Conservation (phyloP, 768 basidiomycete genomes). For the Suillus lakei region DNA sequence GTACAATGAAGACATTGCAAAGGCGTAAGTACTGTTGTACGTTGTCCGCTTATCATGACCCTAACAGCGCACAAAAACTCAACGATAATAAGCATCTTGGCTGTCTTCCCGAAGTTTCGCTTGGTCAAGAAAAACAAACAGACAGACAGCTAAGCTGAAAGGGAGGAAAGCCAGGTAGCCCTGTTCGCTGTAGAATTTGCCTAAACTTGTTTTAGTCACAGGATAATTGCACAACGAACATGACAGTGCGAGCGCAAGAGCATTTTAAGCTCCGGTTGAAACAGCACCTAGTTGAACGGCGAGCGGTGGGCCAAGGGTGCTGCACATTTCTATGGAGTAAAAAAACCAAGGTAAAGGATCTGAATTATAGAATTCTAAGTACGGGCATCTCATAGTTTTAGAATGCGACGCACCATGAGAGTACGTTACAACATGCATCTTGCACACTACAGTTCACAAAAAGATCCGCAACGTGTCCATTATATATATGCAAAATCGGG, state of each 20-base stretch:
- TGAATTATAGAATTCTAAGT: too few relatives aligned
- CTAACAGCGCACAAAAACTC: not conserved
- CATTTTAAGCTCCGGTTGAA: constrained; percentile 19
- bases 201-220: too few relatives aligned
- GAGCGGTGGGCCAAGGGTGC: too few relatives aligned
- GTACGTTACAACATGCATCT: too few relatives aligned
- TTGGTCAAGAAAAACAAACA: not conserved
- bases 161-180: not conserved
- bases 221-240: not conserved
- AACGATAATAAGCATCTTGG: not conserved
- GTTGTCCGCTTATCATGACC: not conserved
- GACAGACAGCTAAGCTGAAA: not conserved
- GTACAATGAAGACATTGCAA: not conserved
- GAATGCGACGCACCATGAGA: too few relatives aligned
- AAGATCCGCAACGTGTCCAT: too few relatives aligned
- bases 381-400: too few relatives aligned
- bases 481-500: too few relatives aligned
- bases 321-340: too few relatives aligned
- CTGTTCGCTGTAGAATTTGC: not conserved
- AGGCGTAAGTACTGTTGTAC: not conserved
- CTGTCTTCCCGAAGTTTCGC: not conserved
- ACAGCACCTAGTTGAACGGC: too few relatives aligned
- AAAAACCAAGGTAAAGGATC: too few relatives aligned
- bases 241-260: not conserved
- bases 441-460: too few relatives aligned